A percentile compares a stretch with the other conserved stretches of the same genome.
phyloP scores from a whole-genome alignment of 768 basidiomycete species.

The Aureoboletus auriporus region DNA sequence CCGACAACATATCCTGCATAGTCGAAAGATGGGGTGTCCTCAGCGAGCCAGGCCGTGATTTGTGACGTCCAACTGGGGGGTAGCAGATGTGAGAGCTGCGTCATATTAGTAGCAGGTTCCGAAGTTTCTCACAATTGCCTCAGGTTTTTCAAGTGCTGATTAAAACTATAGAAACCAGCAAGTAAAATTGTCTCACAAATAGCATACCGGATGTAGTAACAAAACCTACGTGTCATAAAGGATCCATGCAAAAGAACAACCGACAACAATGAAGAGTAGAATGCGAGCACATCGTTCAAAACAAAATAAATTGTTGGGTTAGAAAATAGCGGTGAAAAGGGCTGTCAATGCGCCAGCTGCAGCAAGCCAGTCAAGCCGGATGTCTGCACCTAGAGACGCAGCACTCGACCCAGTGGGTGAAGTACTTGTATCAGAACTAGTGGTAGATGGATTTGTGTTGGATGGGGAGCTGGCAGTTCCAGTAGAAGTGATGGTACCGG shows the following conservation, averaged over 20 bases:
- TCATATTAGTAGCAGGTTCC: conserved; percentile 11
- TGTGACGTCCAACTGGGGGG: conserved; percentile 91
- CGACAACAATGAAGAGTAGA: background rate
- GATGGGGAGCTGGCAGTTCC: background rate
- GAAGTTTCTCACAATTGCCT: background rate
- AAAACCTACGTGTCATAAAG: conserved; percentile 1
- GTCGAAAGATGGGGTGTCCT: conserved; percentile 95
- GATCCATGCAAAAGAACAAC: background rate
- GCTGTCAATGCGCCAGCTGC: conserved; percentile 34
- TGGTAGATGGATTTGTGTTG: conserved; percentile 28
- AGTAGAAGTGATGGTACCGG: background rate
- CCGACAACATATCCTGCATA: conserved; percentile 97
- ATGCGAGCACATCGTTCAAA: background rate
- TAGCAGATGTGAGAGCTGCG: conserved; percentile 60
- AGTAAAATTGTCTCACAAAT: background rate
- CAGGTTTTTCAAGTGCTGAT: too few species aligned
- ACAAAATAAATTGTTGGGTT: conserved; percentile 6
- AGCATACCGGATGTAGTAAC: background rate
- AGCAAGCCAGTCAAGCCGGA: conserved; percentile 32
- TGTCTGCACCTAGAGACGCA: conserved; percentile 27
- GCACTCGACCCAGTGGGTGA: conserved; percentile 27
- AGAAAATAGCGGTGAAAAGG: conserved; percentile 24
- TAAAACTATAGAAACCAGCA: too few species aligned
- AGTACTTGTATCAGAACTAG: conserved; percentile 25
- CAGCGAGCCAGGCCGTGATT: conserved; percentile 78